These are phyloP conservation scores for Aureobasidium leucospermi DNA, from an alignment of 2,329 filamentous ascomycete genomes.

Conservation along the genomic window DNA sequence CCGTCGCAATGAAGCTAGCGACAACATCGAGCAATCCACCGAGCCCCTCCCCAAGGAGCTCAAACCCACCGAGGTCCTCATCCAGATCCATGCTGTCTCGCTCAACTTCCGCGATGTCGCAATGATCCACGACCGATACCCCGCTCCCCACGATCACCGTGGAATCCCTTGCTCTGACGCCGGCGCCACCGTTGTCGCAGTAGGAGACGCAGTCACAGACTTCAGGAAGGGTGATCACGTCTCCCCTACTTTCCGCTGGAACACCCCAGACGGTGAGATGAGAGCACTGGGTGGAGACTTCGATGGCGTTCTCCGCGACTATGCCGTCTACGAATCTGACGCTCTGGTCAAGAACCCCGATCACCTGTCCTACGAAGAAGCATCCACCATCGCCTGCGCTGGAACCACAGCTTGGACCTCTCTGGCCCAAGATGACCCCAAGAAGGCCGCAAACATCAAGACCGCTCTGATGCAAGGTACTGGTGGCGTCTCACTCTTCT, in stretches of 20 bases:
- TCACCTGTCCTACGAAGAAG: conserved; percentile 31
- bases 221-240: conserved; percentile 20
- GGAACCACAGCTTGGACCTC: conserved; percentile 41
- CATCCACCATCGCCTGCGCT: conserved; percentile 37
- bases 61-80: conserved; percentile 18
- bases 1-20: conserved; percentile 28
- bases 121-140: conserved; percentile 27
- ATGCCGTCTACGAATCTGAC: conserved; percentile 35
- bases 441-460: conserved; percentile 32
- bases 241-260: conserved; percentile 28
- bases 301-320: conserved; percentile 36
- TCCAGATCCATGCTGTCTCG: conserved; percentile 25
- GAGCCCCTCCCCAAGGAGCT: conserved; percentile 17
- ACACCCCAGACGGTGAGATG: conserved; percentile 28
- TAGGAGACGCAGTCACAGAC: conserved; percentile 17
- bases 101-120: conserved; percentile 28
- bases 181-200: conserved; percentile 23
- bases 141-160: conserved; percentile 23
- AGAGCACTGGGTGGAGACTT: conserved; percentile 35
- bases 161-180: conserved; percentile 29
- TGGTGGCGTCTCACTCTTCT: conserved; percentile 23
- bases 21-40: conserved; percentile 14
- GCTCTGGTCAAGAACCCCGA: conserved; percentile 30
- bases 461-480: conserved; percentile 39
- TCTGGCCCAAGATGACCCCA: conserved; percentile 21